Evolutionary conservation across 1,284 basidiomycete genomes (phyloP).

Genomic region (Singerocomus rubriflavus): DNA sequence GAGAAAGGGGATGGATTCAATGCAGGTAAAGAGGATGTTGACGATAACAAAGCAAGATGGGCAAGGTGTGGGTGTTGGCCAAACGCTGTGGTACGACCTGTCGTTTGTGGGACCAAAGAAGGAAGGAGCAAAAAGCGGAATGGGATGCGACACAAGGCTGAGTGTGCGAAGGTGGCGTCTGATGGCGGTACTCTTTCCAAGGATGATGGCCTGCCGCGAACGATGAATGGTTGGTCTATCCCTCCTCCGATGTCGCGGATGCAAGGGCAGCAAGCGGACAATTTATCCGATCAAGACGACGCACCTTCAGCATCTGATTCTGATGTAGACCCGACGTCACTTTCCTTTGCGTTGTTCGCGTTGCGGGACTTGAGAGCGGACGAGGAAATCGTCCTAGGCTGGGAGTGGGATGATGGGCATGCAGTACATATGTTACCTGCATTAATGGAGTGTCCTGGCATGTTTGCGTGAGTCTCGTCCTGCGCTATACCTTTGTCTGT

Average conservation of each 20-base stretch:
- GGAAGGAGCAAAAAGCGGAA: constrained; percentile 12
- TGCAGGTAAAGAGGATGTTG: constrained; percentile 5
- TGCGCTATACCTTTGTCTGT: background rate
- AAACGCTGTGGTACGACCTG: constrained; percentile 82
- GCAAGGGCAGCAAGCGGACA: constrained; percentile 12
- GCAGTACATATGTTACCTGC: constrained; percentile 81
- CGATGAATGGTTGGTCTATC: constrained; percentile 12
- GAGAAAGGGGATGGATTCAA: constrained; percentile 2
- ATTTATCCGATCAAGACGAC: constrained; percentile 23
- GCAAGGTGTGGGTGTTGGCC: constrained; percentile 85
- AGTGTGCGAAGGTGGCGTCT: constrained; percentile 12
- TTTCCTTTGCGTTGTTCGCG: constrained; percentile 85
- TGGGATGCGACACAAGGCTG: constrained; percentile 19
- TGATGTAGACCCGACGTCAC: constrained; percentile 39
- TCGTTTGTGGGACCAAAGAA: constrained; percentile 50
- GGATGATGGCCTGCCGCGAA: background rate
- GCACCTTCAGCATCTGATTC: constrained; percentile 35
- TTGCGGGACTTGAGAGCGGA: constrained; percentile 70
- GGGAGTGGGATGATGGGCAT: constrained; percentile 97
- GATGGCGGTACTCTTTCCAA: constrained; percentile 4
- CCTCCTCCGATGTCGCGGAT: constrained; percentile 10
- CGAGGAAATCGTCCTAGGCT: constrained; percentile 89
- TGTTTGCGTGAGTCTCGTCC: constrained; percentile 49
- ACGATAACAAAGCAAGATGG: constrained; percentile 58
- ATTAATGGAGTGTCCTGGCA: constrained; percentile 54